Base-by-base conservation (phyloP, 805 yeast genomes). In the Metschnikowia lochheadii region DNA sequence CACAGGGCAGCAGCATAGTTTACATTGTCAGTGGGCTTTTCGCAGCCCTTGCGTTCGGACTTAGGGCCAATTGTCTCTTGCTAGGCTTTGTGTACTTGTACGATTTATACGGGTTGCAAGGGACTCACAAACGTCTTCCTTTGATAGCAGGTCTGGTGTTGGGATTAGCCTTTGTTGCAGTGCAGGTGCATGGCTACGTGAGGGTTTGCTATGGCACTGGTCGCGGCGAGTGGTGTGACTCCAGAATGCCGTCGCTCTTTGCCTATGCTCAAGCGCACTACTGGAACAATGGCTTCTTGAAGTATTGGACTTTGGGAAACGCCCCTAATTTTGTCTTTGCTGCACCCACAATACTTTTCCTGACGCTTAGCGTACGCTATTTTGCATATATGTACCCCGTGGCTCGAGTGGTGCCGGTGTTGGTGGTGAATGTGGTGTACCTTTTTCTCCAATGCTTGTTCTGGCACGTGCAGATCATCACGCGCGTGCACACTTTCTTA, bases 381-480 rank as follows among this genome's bases (percentile, higher is more conserved):
- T 78, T 76, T 64, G 51, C 62, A 6, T 48, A 58, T 38, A 60
- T 65, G 36, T 62, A 70, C 64, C 69, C 79, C 48, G 62, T 63
- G 43, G 62, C 58, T 60, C 54, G 70, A 47, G 48, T 62, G 17
- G 58, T 60, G 43, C 79, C 83, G 1, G 56, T 80, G 8, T 61
- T 77, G 18, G 43, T 72, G 6, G 70, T 81, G 35, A 76, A 79
- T 52, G 49, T 61, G 3, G 54, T 76, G 0, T 75, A 83, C 54
- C 44, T 84, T 2, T 44, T 80, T 4, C 69, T 86, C 5, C 81
- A 83, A 5, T 26, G 81, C 1, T 70, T 82, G 33, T 70, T 82
- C 46, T 88, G 94, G 81, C 91, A 92, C 65, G 87, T 85, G 35
- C 99, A 92, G 65, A 89, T 91, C 34, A 73, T 92, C 50, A 89